Evolutionary conservation across 2,329 filamentous ascomycete species (phyloP), one percentile per base, ranked within the genome.

Genomic region (Penicillium digitatum): DNA sequence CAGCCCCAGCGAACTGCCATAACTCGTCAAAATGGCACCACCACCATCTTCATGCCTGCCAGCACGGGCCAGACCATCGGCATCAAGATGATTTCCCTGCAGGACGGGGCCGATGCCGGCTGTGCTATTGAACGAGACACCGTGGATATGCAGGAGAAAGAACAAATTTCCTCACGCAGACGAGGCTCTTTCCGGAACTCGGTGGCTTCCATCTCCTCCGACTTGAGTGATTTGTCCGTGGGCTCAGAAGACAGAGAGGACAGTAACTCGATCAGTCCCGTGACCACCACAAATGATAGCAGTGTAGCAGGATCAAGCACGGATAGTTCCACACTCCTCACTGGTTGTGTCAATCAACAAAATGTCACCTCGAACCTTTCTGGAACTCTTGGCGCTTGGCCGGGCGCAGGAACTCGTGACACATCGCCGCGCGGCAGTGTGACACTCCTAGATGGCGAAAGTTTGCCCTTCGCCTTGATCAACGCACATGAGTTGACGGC

Each of bases 401-500:
- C 67, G 20, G 69, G 63, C 6, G 62, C 69, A 10, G 72, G 71
- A 42, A 65, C 65, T 22, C 69, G 71, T 42, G 70, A 72, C 59
- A 76, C 79, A n/a, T 79, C 78, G 2, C 81, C 81, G 32, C 77
- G 76, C 55, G 84, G 84, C 51, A 81, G 80, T 20, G 69, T 87
- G 16, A 85, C 83, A 0, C 74, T 88, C 1, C 77, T 86, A 31
- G 83, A 86, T 62, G 72, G 74, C 14, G 66, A 73, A 29, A 84
- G 85, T 11, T 74, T 77, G n/a, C 82, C 84, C 0, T 79, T 82
- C 18, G 87, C 82, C 1, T 71, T 88, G 18, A 75, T 89, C 57
- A 87, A 87, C 62, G 86, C 86, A 0, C 82, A 83, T 55, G 86
- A 87, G 62, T 74, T 89, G 18, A 89, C 86, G 0, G 85, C 85